phyloP scores from a whole-genome alignment of 176 grass and related monocot genomes.

The Neostapfia colusana region DNA sequence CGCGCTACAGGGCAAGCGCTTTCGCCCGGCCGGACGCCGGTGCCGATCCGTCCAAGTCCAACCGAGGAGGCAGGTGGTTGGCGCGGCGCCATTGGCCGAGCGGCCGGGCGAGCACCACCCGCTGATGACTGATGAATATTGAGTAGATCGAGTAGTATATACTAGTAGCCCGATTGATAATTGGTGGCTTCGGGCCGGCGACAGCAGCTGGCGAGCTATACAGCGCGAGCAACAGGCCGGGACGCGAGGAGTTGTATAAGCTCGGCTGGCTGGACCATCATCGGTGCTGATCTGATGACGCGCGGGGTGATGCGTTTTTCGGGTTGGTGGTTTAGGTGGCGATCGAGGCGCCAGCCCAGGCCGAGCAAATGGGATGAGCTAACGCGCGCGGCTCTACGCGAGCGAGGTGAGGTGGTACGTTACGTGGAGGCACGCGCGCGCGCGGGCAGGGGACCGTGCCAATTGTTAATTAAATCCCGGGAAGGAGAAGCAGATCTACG shows the following conservation, averaged over 20 bases:
- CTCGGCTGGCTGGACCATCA: neutral
- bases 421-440: conserved; percentile 46
- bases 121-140: neutral
- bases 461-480: conserved; percentile 41
- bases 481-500: conserved; percentile 2
- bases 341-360: neutral
- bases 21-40: neutral
- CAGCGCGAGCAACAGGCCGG: neutral
- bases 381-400: conserved; percentile 26
- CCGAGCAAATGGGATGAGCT: neutral
- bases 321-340: conserved; percentile 9
- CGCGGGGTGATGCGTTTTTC: neutral
- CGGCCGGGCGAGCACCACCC: neutral
- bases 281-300: conserved; percentile 40
- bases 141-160: neutral
- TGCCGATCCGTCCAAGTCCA: neutral
- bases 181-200: conserved; percentile 25
- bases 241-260: conserved; percentile 7
- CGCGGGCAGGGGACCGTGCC: neutral
- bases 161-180: neutral
- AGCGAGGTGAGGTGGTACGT: neutral
- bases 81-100: conserved; percentile 12
- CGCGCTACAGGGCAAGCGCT: neutral
- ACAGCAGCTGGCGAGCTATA: conserved; percentile 12
- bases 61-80: neutral